Evolutionary conservation across 2,329 filamentous ascomycete genomes (phyloP).

Genomic region (Calonectria multiphialidica): DNA sequence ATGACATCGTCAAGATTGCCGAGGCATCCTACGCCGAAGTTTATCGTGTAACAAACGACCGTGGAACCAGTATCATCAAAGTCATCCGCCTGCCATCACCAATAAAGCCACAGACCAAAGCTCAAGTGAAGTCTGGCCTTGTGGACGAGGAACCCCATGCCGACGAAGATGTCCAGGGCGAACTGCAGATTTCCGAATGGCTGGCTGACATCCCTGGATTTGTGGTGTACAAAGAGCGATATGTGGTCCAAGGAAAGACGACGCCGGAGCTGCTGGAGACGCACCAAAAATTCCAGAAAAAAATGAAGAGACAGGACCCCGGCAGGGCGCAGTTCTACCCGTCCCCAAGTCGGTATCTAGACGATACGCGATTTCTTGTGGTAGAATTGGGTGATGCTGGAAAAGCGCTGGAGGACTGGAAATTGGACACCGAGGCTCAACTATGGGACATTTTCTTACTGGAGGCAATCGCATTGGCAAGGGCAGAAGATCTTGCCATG

Average conservation of each 20-base stretch:
- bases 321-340: conserved; percentile 72
- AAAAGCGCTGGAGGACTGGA: conserved; percentile 68
- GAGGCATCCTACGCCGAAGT: conserved; percentile 77
- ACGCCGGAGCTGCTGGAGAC: conserved; percentile 67
- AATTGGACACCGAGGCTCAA: conserved; percentile 61
- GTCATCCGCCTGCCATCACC: conserved; percentile 70
- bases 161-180: conserved; percentile 67
- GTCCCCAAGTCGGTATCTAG: conserved; percentile 69
- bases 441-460: conserved; percentile 75
- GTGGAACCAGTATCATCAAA: conserved; percentile 75
- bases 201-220: conserved; percentile 74
- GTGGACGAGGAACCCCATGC: conserved; percentile 71
- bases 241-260: conserved; percentile 68
- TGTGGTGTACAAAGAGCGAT: conserved; percentile 74
- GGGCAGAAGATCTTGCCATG: conserved; percentile 68
- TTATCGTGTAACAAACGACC: conserved; percentile 70
- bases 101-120: conserved; percentile 68
- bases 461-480: conserved; percentile 69
- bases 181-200: conserved; percentile 73
- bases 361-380: conserved; percentile 69
- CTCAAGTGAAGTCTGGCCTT: conserved; percentile 64
- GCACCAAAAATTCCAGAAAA: conserved; percentile 69
- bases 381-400: conserved; percentile 75
- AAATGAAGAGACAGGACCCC: conserved; percentile 66
- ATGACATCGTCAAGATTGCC: conserved; percentile 72